Base-by-base conservation (phyloP, 2,329 filamentous ascomycete genomes). In the Phoma herbarum region DNA sequence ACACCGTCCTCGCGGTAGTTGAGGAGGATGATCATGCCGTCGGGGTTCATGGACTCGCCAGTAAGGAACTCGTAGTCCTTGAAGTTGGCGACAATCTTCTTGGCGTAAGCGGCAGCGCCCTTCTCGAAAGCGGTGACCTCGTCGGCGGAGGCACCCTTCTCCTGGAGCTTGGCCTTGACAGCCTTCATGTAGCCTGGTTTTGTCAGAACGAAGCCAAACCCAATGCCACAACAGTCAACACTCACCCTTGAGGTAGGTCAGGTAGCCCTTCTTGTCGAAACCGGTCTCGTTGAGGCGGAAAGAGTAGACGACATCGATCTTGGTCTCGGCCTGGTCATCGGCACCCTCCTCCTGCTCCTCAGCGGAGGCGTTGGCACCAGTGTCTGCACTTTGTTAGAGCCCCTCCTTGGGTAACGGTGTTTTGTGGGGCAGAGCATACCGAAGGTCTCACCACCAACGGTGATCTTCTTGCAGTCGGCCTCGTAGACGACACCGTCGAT, bases 1-100 rank as follows among this genome's bases (percentile, higher is more conserved):
- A 90, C 80, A 79, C 95, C 95, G 74, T 98, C 95, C 80, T 97
- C 93, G 74, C 95, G 94, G 88, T 97, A 99, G 87, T 97, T 96
- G 78, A 97, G 90, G 69, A 97, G 91, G 67, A 93, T 85, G 73
- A 97, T 85, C 95, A 97, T 96, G 84, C 90, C 93, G 75, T 97
- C 91, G 72, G 90, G 89, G 82, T 96, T 87, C 92, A 96, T 96
- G 72, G 88, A 90, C 85, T 95, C 89, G 83, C 94, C 93, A 72
- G 90, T 92, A 82, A 90, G 91, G 82, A 97, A 94, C 80, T 98
- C 94, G 80, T 90, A 96, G 85, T 98, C 92, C 84, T 96, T 93
- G 86, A 97, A 97, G 83, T 92, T 94, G 78, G 77, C 82, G 60
- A 90, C 83, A 68, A 97, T 85, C 84, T 92, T 89, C 86, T 96